Conservation (phyloP, 2,329 filamentous ascomycete genomes). For the Fonsecaea erecta region DNA sequence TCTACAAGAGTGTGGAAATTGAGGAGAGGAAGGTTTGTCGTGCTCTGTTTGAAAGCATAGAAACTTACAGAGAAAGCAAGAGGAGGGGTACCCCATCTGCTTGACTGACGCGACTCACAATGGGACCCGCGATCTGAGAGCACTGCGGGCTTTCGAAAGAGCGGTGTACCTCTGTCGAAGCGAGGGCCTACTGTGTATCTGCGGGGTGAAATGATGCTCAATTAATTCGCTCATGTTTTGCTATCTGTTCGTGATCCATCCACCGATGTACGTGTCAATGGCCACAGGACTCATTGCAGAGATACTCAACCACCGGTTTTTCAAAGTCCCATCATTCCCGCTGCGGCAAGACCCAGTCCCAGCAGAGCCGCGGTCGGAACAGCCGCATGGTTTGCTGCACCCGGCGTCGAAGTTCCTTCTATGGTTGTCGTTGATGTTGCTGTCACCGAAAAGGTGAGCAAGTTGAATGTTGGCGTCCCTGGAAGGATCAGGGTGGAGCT, state of each 20-base stretch:
- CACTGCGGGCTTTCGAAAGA: slow-evolving; percentile 11
- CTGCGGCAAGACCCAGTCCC: slow-evolving; percentile 28
- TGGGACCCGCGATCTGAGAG: background rate
- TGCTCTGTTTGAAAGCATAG: background rate
- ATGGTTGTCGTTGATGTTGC: slow-evolving; percentile 11
- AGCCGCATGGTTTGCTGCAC: slow-evolving; percentile 15
- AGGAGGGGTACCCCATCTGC: background rate
- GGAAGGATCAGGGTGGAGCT: slow-evolving; percentile 23
- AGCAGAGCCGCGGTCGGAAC: slow-evolving; percentile 25
- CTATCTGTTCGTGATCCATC: background rate
- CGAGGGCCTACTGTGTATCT: background rate
- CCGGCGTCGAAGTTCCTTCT: slow-evolving; percentile 13
- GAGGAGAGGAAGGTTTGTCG: background rate
- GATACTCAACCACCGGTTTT: background rate
- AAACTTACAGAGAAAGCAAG: background rate
- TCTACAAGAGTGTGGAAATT: background rate
- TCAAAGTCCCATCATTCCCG: slow-evolving; percentile 24
- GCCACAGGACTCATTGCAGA: background rate
- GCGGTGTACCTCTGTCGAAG: slow-evolving; percentile 18
- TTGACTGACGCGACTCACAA: background rate
- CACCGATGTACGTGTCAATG: background rate
- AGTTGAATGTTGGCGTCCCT: slow-evolving; percentile 32
- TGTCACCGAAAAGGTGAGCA: slow-evolving; percentile 18
- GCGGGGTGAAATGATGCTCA: background rate
- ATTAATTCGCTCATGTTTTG: background rate